A percentile compares a stretch with the other conserved stretches of the same genome.
These are phyloP conservation scores for Microstroma glucosiphilum DNA, from an alignment of 1,284 basidiomycete genomes.

Conservation along the genomic window DNA sequence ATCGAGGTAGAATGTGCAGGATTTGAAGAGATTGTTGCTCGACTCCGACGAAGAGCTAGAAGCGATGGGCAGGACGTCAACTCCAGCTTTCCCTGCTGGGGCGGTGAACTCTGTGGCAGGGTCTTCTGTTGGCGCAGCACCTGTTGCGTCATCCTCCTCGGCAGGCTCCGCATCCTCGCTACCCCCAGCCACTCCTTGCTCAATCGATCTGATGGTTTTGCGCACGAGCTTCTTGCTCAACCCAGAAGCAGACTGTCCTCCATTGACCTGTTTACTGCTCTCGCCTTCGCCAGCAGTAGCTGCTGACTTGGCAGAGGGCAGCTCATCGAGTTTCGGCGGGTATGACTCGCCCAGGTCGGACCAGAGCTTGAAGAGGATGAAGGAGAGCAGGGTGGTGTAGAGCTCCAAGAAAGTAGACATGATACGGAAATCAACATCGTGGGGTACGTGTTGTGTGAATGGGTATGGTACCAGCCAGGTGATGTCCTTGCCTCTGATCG, in stretches of 20 bases:
- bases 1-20: conserved; percentile 89
- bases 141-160: conserved; percentile 18
- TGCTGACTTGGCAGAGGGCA: conserved; percentile 53
- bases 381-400: conserved; percentile 92
- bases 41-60: conserved; percentile 71
- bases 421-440: conserved; percentile 94
- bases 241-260: neutral
- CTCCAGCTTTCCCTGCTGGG: conserved; percentile 60
- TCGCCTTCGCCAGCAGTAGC: neutral
- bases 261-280: neutral
- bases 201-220: conserved; percentile 56
- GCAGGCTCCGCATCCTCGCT: conserved; percentile 14
- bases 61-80: conserved; percentile 51
- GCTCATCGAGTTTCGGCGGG: conserved; percentile 81
- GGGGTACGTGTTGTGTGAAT: conserved; percentile 89
- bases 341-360: conserved; percentile 89
- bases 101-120: conserved; percentile 35
- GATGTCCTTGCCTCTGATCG: conserved; percentile 82
- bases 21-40: conserved; percentile 62
- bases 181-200: conserved; percentile 48
- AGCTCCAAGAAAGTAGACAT: conserved; percentile 98
- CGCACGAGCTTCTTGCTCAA: conserved; percentile 41
- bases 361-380: conserved; percentile 95
- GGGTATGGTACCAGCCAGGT: conserved; percentile 98
- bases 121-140: conserved; percentile 11